phyloP scores from a whole-genome alignment of 495 filamentous ascomycete species.

The Tuber aestivum region DNA sequence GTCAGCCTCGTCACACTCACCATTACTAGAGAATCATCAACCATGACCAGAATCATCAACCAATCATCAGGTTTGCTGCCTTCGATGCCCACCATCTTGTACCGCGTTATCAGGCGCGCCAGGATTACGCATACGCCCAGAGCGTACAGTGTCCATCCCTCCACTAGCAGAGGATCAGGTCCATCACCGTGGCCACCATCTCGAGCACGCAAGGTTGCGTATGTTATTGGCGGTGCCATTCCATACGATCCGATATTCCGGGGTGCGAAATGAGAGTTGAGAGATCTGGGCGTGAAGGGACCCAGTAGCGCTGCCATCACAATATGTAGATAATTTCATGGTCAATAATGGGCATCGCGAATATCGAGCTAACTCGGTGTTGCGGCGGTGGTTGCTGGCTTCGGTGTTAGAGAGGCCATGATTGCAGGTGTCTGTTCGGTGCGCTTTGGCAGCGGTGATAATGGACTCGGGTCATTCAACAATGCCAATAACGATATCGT shows the following conservation, averaged over 20 bases:
- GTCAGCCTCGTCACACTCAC: constrained; percentile 20
- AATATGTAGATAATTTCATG: not conserved
- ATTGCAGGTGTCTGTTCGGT: not conserved
- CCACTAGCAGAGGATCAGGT: constrained; percentile 31
- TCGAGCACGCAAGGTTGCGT: not conserved
- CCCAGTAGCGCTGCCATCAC: not conserved
- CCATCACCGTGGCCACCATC: not conserved
- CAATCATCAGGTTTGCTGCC: constrained; percentile 56
- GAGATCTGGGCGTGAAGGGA: not conserved
- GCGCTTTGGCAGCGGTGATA: not conserved
- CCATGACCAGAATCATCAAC: constrained; percentile 54
- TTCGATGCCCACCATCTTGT: constrained; percentile 49
- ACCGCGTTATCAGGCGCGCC: constrained; percentile 50
- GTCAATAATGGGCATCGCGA: not conserved
- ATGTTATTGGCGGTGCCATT: not conserved
- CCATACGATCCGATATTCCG: not conserved
- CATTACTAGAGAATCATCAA: constrained; percentile 36
- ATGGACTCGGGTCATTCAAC: not conserved
- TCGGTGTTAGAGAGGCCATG: not conserved
- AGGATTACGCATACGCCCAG: constrained; percentile 50
- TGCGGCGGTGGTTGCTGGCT: not conserved
- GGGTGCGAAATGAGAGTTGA: not conserved
- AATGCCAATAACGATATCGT: not conserved
- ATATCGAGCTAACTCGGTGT: not conserved
- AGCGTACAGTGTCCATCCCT: constrained; percentile 52